Evolutionary conservation across 1,139 yeast genomes (phyloP).

Genomic region (Suhomyces yuchorum): DNA sequence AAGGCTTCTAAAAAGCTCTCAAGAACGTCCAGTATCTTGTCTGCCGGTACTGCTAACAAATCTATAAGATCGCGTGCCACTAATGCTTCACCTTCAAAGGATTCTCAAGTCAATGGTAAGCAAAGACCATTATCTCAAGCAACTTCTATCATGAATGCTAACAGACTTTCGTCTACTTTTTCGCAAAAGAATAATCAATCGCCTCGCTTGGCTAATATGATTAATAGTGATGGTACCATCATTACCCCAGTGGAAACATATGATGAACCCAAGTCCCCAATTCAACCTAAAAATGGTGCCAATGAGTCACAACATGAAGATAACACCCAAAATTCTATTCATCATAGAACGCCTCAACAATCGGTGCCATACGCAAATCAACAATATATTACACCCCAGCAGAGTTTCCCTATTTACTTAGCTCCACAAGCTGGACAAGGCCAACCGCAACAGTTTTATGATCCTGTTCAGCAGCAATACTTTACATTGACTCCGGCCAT

Average conservation of each 20-base stretch:
- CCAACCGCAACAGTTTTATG: constrained; percentile 47
- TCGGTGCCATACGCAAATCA: constrained; percentile 10
- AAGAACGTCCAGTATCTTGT: constrained; percentile 33
- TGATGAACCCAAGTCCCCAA: constrained; percentile 10
- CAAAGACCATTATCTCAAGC: constrained; percentile 29
- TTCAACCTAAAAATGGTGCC: background rate
- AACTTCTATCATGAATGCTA: constrained; percentile 28
- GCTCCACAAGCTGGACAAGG: constrained; percentile 17
- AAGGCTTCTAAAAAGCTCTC: constrained; percentile 24
- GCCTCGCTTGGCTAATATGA: constrained; percentile 44
- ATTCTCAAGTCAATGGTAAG: constrained; percentile 8
- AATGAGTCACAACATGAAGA: constrained; percentile 2
- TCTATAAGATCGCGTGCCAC: constrained; percentile 28
- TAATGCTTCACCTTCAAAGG: constrained; percentile 21
- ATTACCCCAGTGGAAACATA: constrained; percentile 45
- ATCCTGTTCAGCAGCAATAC: constrained; percentile 50
- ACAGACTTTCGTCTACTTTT: constrained; percentile 41
- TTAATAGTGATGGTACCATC: constrained; percentile 52
- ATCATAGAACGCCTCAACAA: constrained; percentile 9
- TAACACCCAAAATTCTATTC: constrained; percentile 8
- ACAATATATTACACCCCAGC: constrained; percentile 18
- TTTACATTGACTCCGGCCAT: constrained; percentile 43
- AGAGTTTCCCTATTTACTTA: constrained; percentile 19
- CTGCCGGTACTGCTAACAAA: constrained; percentile 28
- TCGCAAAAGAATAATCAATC: constrained; percentile 40